A percentile compares a stretch with the other conserved stretches of the same genome.
Conservation (phyloP, 306 rosid genomes). For the Ammopiptanthus mongolicus region DNA sequence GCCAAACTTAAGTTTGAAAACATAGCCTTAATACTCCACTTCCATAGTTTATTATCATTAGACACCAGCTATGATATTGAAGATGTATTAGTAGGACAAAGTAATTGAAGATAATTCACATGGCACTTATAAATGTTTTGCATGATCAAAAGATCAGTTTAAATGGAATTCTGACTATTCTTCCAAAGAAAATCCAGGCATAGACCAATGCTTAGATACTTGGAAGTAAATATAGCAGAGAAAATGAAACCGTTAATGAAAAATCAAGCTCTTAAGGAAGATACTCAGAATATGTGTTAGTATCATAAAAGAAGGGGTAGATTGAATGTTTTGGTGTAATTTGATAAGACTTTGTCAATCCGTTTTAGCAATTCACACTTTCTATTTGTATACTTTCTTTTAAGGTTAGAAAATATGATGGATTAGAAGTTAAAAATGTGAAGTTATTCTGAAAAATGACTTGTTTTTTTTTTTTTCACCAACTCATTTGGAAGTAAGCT, state of each 20-base stretch:
- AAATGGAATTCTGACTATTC: background rate
- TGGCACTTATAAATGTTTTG: background rate
- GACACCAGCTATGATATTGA: background rate
- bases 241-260: background rate
- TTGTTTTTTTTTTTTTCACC: background rate
- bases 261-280: background rate
- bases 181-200: background rate
- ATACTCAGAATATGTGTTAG: background rate
- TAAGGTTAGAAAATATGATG: background rate
- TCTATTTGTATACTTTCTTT: background rate
- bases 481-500: background rate
- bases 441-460: background rate
- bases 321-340: background rate
- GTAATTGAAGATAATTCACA: background rate
- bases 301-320: background rate
- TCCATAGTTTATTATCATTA: background rate
- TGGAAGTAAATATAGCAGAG: background rate
- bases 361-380: background rate
- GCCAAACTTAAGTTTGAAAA: no score
- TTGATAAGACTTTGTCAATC: background rate
- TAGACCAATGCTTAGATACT: background rate
- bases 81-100: background rate
- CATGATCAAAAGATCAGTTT: background rate
- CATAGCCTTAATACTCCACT: no score
- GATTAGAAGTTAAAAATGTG: background rate